Base-by-base conservation (phyloP, 2,329 filamentous ascomycete genomes). In the Ilyonectria robusta region DNA sequence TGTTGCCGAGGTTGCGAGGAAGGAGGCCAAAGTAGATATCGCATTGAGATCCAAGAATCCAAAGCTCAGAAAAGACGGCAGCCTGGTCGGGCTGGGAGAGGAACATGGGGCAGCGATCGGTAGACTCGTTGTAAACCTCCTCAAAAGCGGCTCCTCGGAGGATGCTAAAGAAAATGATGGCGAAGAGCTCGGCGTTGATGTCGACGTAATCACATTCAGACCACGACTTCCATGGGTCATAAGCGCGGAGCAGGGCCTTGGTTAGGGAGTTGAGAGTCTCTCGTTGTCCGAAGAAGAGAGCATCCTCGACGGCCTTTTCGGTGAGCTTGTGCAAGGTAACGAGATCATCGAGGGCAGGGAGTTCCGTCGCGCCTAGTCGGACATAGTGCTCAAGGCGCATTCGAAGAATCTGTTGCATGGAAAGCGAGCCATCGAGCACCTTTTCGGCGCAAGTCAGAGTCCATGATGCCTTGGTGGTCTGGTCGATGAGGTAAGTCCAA, bases 61-160 rank as follows among this genome's bases (percentile, higher is more conserved):
- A 71, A 15, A 71, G 69, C 54, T 71, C 70, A 2, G 68, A 71
- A 31, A 71, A 71, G n/a, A 71, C 70, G 1, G 70, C 70, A 0
- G 70, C 70, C 46, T 71, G 68, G 11, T 71, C 70, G 6, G 70
- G 70, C 6, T 70, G 60, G 2, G 70, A 71, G 11, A 71, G 59
- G 59, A 70, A 71, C 26, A 71, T 65, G 8, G 70, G 70, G 1
- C 70, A 71, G 10, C 70, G 58, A 53, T 71, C 70, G 11, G 70
- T 71, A 5, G 70, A 69, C 23, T 71, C 70, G 9, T 69, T 42
- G 37, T 71, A 71, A 0, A 71, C 70, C 8, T 71, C 70, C 40
- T 71, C 70, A n/a, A 71, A 71, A 0, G 70, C 70, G 2, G 66
- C 57, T 11, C 60, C 40, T 4, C 70, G 66, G 6, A 71, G 29